Base-by-base conservation (phyloP, 495 filamentous ascomycete species). In the Daldinia loculata region DNA sequence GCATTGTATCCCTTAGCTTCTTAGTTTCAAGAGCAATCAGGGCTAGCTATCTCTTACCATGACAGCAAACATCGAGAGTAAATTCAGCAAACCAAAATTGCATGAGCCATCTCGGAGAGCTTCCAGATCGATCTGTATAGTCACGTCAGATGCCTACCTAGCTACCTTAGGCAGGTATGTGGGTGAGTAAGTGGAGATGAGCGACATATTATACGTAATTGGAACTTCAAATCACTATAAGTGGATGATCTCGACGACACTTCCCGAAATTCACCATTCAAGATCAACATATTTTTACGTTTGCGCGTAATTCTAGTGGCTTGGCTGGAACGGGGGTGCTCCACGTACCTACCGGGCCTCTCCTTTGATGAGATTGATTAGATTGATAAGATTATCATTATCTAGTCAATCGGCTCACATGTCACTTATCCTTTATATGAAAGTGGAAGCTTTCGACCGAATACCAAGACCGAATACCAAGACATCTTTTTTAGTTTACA, bases 341-440 rank as follows among this genome's bases (percentile, higher is more conserved):
- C 17, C 27, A 19, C 0, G 30, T 53, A 53, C 51, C 50, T 6
- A 6, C 50, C 17, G 53, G 29, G 14, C 8, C 19, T 43, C 43
- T 17, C 27, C 15, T 34, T 38, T 17, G 15, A 38, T 24, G 12
- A 50, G 30, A 29, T n/a, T 45, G 61, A 59, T 59, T 70, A 70
- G 70, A 72, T 72, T 71, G 69, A 71, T 71, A 72, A 72, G 70
- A 72, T 72, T 5, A 52, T 58, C 41, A 22, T 58, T 68, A 63
- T 69, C 70, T 72, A 60, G 66, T 68, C 64, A 55, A 63, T 48
- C 63, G 22, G 26, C 45, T 61, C 38, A 17, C 61, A 51, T 63
- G 50, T 52, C 32, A 29, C 39, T 51, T 55, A 38, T 24, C 5
- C 43, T 41, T 17, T 4, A 48, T 43, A 53, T 53, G 41, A 60